Evolutionary conservation across 2,329 filamentous ascomycete genomes (phyloP), one percentile per base, ranked within the genome.

Genomic region (Nakataea oryzae): DNA sequence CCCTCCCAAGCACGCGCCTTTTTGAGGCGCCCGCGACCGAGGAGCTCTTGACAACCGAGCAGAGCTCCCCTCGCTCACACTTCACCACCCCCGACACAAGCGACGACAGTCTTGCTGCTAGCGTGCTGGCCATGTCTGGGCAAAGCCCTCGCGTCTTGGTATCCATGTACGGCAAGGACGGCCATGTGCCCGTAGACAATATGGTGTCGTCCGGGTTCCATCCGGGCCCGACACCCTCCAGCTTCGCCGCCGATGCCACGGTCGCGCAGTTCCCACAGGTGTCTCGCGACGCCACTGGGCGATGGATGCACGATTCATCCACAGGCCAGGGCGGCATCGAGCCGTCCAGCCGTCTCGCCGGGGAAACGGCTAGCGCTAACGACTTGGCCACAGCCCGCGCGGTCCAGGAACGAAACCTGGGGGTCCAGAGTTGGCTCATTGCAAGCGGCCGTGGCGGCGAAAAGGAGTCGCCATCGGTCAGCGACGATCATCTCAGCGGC

Each of bases 61-160:
- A 28, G 13, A 29, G 32, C 12, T 28, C 34, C 32, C 32, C 58
- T 7, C 41, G 29, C 11, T 50, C 59, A 47, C 59, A 60, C 17
- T 60, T 54, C 50, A 58, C 26, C 9, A 83, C 81, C 1, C 79
- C 80, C 5, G 77, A 79, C 58, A 78, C 78, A 24, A 80, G 77
- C 66, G 78, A 74, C 63, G 41, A 50, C 4, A 50, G 41, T n/a
- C 41, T 50, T n/a, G 41, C 21, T 24, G 41, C 41, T 50, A 82
- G 76, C 65, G 77, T 76, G 58, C 75, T 73, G 61, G 81, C 82
- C 4, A 81, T 81, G 77, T 70, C 74, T 34, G 70, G 73, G 26
- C 78, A 76, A 63, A 85, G 83, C 67, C 82, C 83, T 8, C 77
- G 77, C 30, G 80, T 86, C 26, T 83, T 78, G 7, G 80, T 85